phyloP scores from a whole-genome alignment of 1,284 basidiomycete species.

The Fomitopsis schrenkii region DNA sequence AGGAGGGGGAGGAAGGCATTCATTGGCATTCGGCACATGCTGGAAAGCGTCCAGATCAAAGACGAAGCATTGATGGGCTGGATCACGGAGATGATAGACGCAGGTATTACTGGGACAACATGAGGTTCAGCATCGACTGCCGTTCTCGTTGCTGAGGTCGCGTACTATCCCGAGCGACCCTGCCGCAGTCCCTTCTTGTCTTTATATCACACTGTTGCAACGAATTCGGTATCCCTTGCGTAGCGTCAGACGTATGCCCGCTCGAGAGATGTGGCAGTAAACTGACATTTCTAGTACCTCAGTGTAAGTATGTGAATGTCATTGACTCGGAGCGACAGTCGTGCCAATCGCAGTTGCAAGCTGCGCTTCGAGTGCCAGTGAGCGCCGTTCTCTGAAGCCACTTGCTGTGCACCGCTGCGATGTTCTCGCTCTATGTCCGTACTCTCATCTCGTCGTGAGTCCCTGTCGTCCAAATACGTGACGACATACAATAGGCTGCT shows the following conservation, averaged over 20 bases:
- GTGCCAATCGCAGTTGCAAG: too few relatives aligned
- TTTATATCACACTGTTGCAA: too few relatives aligned
- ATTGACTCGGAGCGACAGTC: too few relatives aligned
- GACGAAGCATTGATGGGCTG: constrained; percentile 72
- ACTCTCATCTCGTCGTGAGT: constrained; percentile 16
- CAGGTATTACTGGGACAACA: constrained; percentile 31
- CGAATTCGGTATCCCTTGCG: too few relatives aligned
- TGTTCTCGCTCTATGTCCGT: constrained; percentile 3
- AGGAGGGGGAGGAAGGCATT: constrained; percentile 68
- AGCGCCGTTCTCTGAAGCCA: neutral
- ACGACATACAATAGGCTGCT: constrained; percentile 39
- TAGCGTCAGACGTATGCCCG: too few relatives aligned
- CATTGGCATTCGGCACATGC: constrained; percentile 48
- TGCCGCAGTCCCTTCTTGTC: too few relatives aligned
- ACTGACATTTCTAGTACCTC: too few relatives aligned
- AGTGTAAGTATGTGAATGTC: too few relatives aligned
- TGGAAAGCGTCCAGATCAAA: constrained; percentile 63
- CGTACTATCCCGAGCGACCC: too few relatives aligned
- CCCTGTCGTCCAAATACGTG: constrained; percentile 35
- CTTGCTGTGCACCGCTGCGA: neutral
- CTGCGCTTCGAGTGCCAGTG: too few relatives aligned
- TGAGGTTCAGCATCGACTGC: neutral
- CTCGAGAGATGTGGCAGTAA: too few relatives aligned
- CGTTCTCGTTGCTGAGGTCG: too few relatives aligned
- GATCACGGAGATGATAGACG: constrained; percentile 77